These are phyloP conservation scores for Fraxinus latifolia DNA, from an alignment of 305 asterid species.

Conservation along the genomic window DNA sequence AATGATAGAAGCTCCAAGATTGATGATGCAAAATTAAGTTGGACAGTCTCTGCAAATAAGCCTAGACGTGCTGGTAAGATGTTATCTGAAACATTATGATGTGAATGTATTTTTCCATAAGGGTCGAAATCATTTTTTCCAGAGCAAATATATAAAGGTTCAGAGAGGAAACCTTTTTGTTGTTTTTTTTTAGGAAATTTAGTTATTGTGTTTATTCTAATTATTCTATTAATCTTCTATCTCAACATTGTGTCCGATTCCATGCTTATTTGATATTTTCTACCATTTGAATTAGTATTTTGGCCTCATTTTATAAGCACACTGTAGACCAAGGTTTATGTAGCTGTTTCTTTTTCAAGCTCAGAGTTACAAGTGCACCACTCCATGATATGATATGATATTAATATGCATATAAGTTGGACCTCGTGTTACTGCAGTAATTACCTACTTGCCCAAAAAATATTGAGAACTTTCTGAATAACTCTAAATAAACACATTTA, in stretches of 20 bases:
- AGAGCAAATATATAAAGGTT: not conserved
- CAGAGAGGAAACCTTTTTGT: not conserved
- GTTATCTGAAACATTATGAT: constrained; percentile 22
- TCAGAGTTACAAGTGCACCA: not conserved
- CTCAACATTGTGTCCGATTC: not conserved
- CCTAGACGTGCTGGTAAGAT: constrained; percentile 73
- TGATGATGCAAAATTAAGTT: constrained; percentile 28
- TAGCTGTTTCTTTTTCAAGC: not conserved
- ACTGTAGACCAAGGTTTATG: not conserved
- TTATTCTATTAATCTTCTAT: not conserved
- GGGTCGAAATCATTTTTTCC: not conserved
- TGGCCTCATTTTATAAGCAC: not conserved
- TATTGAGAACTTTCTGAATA: not conserved
- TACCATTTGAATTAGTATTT: not conserved
- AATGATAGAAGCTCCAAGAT: constrained; percentile 32
- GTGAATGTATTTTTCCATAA: not conserved
- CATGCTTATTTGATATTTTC: not conserved
- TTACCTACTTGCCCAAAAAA: not conserved
- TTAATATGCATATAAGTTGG: not conserved
- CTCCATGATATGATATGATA: constrained; percentile 12
- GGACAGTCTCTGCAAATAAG: constrained; percentile 30
- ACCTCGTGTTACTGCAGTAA: not conserved
- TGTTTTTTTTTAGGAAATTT: not conserved
- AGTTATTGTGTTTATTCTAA: not conserved
- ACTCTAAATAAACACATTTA: not conserved